Percentiles rank a stretch among this genome's conserved stretches.
Conservation (phyloP, 441 rosid genomes). For the Eutrema salsugineum region DNA sequence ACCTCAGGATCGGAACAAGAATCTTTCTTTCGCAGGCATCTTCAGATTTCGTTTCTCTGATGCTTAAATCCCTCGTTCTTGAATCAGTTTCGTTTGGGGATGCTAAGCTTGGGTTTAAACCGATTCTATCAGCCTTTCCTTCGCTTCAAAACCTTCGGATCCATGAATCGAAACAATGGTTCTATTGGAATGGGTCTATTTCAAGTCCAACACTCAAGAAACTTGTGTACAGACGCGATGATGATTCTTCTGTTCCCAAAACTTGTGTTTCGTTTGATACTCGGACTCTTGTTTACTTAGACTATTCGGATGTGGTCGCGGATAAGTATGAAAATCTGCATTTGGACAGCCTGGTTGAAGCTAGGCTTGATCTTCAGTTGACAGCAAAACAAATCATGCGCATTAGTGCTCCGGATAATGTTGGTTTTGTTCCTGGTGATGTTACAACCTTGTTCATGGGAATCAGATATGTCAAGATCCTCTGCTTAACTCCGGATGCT, state of each 20-base stretch:
- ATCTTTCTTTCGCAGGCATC: neutral
- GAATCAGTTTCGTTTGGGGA: slow-evolving; percentile 4
- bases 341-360: slow-evolving; percentile 21
- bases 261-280: slow-evolving; percentile 20
- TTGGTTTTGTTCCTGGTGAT: slow-evolving; percentile 19
- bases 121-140: slow-evolving; percentile 9
- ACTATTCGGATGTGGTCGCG: slow-evolving; percentile 19
- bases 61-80: slow-evolving; percentile 3
- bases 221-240: neutral
- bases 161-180: neutral
- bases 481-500: slow-evolving; percentile 29
- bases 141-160: slow-evolving; percentile 5
- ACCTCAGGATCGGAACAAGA: neutral
- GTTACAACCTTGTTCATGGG: slow-evolving; percentile 11
- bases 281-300: slow-evolving; percentile 22
- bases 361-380: slow-evolving; percentile 18
- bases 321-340: slow-evolving; percentile 3
- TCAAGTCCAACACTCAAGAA: neutral
- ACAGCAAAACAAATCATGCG: slow-evolving; percentile 14
- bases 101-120: neutral
- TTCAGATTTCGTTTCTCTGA: neutral
- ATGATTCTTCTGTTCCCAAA: slow-evolving; percentile 7
- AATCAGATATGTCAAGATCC: slow-evolving; percentile 15
- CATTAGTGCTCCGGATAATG: neutral
- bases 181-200: slow-evolving; percentile 15